These are phyloP conservation scores for Sphaerostilbella broomeana DNA, from an alignment of 2,329 filamentous ascomycete species.

Conservation along the genomic window DNA sequence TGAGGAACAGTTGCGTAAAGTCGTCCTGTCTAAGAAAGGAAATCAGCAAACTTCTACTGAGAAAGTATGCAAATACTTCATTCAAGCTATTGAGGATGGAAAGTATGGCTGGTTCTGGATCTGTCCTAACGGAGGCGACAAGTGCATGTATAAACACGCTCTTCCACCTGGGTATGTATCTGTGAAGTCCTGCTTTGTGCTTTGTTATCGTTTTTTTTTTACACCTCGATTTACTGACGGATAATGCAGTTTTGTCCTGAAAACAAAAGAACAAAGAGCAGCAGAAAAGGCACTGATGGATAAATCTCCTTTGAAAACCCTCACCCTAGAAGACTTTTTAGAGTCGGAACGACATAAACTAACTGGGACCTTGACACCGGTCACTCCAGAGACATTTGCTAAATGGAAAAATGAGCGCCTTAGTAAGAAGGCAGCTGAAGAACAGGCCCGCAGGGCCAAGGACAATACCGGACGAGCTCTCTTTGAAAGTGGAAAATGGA, in stretches of 20 bases:
- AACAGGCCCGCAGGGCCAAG: slow-evolving; percentile 83
- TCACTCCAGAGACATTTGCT: slow-evolving; percentile 85
- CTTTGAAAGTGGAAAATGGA: slow-evolving; percentile 96
- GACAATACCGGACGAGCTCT: slow-evolving; percentile 91
- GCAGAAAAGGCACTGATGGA: slow-evolving; percentile 94
- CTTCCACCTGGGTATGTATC: slow-evolving; percentile 82
- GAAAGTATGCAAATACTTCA: slow-evolving; percentile 99
- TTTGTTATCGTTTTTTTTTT: too few relatives aligned
- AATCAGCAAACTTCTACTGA: slow-evolving; percentile 94
- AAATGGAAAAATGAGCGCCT: slow-evolving; percentile 96
- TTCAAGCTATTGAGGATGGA: slow-evolving; percentile 92
- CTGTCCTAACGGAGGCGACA: slow-evolving; percentile 92
- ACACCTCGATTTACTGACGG: too few relatives aligned
- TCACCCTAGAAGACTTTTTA: slow-evolving; percentile 95
- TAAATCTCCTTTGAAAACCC: slow-evolving; percentile 87
- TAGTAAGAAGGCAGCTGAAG: slow-evolving; percentile 92
- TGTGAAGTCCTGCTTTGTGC: neutral
- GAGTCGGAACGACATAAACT: slow-evolving; percentile 96
- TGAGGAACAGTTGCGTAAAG: slow-evolving; percentile 86
- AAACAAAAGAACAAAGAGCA: slow-evolving; percentile 93
- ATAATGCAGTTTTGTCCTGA: slow-evolving; percentile 72
- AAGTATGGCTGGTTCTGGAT: slow-evolving; percentile 99
- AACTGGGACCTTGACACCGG: slow-evolving; percentile 83
- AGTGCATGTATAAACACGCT: slow-evolving; percentile 98
- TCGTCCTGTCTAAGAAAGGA: slow-evolving; percentile 92